Base-by-base conservation (phyloP, 2,329 filamentous ascomycete species). In the Byssothecium circinans region DNA sequence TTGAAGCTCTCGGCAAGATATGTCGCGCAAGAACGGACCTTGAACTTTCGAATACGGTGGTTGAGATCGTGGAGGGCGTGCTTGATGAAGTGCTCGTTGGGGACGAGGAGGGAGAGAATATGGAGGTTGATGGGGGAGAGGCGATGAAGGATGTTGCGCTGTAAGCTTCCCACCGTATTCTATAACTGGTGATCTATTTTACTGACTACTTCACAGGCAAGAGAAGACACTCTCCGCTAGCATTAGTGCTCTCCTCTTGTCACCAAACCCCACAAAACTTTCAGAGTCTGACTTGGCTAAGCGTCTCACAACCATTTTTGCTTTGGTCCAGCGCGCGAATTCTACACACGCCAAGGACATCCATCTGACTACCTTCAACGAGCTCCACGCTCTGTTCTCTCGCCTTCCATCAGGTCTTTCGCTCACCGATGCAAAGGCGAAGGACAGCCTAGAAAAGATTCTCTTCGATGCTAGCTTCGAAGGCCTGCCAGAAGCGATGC, bases 1-100 rank as follows among this genome's bases (percentile, higher is more conserved):
- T 96, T 53, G 75, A 76, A 45, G 84, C 83, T 27, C 75, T 96
- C 4, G 91, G 88, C 63, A 79, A 83, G 45, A 88, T 92, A 60
- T 81, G 84, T n/a, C 80, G 81, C 30, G 81, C 81, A 12, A 79
- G 87, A 38, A 78, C 80, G 19, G 87, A 91, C 61, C 64, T 89
- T 14, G 82, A 91, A 57, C 76, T 95, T 70, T 83, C 88, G 58
- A 74, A 79, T 4, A 83, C 88, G 20, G 84, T 88, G 4, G 75
- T 81, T 3, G 77, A 77, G 5, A 81, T 95, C 42, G 82, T 88
- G 11, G 75, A 73, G 22, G 80, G 82, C 1, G 74, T 85, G 3
- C 49, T 67, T 1, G 57, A 63, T n/a, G 65, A 67, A 30, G 29
- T 61, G 8, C 47, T 60, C 7, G 47, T 39, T 27, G 42, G 15